These are phyloP conservation scores for Lentinula guzmanii DNA, from an alignment of 768 basidiomycete species.

Conservation along the genomic window DNA sequence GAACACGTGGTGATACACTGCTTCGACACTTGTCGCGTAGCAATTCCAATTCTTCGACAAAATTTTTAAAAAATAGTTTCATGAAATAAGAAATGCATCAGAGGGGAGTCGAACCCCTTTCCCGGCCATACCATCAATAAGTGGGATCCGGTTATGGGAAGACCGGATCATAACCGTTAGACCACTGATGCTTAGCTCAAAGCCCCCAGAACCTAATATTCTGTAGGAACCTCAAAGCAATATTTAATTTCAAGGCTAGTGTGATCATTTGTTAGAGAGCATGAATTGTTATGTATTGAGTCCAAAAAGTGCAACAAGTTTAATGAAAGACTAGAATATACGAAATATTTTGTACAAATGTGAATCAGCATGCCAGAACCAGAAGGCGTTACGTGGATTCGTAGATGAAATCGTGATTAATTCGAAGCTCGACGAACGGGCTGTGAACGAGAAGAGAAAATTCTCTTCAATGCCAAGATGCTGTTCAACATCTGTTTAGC, in stretches of 20 bases:
- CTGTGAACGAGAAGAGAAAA: too few relatives aligned
- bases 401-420: background rate
- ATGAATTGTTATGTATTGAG: too few relatives aligned
- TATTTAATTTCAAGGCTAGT: too few relatives aligned
- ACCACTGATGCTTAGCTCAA: slow-evolving; percentile 3
- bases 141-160: background rate
- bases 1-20: background rate
- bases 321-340: background rate
- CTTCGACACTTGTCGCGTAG: background rate
- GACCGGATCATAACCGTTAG: slow-evolving; percentile 8
- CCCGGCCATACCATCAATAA: background rate
- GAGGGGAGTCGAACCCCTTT: slow-evolving; percentile 7
- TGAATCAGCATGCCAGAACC: too few relatives aligned
- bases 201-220: too few relatives aligned
- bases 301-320: background rate
- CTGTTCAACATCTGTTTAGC: too few relatives aligned
- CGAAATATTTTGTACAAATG: background rate
- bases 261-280: too few relatives aligned
- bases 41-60: background rate
- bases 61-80: background rate
- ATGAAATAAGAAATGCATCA: background rate
- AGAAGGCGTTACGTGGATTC: too few relatives aligned
- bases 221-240: too few relatives aligned
- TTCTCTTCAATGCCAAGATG: too few relatives aligned
- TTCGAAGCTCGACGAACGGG: background rate